Conservation (phyloP, 2,329 filamentous ascomycete genomes). For the Aspergillus thermomutatus region DNA sequence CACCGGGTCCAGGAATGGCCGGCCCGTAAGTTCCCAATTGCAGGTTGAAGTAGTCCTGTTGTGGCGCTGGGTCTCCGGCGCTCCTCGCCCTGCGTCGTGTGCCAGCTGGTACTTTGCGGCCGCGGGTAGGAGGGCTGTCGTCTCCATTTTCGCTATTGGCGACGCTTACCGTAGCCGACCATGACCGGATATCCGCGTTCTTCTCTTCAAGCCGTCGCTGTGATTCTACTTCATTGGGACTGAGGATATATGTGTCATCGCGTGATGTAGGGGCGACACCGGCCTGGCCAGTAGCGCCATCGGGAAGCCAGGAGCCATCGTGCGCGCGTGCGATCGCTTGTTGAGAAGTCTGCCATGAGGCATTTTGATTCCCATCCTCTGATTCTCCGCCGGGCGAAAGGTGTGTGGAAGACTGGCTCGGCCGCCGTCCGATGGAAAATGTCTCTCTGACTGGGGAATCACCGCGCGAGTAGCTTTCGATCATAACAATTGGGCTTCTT, state of each 20-base stretch:
- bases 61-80: constrained; percentile 32
- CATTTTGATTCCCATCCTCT: constrained; percentile 23
- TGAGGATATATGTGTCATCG: constrained; percentile 44
- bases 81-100: constrained; percentile 47
- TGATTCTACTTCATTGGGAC: constrained; percentile 50
- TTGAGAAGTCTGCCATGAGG: constrained; percentile 17
- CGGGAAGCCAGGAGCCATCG: constrained; percentile 47
- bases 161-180: constrained; percentile 51
- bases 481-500: constrained; percentile 44
- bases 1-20: constrained; percentile 50
- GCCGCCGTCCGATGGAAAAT: constrained; percentile 20
- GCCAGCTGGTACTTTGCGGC: constrained; percentile 18
- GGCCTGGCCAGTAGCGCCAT: constrained; percentile 37
- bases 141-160: constrained; percentile 42
- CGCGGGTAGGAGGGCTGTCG: constrained; percentile 18
- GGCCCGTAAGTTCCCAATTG: constrained; percentile 30
- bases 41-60: constrained; percentile 34
- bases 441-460: constrained; percentile 41
- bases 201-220: constrained; percentile 48
- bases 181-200: constrained; percentile 52
- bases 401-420: constrained; percentile 34
- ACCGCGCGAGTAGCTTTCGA: constrained; percentile 41
- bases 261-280: constrained; percentile 49
- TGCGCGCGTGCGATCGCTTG: constrained; percentile 33
- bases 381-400: constrained; percentile 33